A percentile compares a stretch with the other conserved stretches of the same genome.
Evolutionary conservation across 208 protist genomes (phyloP).

Genomic region (Phytomonas sp.): DNA sequence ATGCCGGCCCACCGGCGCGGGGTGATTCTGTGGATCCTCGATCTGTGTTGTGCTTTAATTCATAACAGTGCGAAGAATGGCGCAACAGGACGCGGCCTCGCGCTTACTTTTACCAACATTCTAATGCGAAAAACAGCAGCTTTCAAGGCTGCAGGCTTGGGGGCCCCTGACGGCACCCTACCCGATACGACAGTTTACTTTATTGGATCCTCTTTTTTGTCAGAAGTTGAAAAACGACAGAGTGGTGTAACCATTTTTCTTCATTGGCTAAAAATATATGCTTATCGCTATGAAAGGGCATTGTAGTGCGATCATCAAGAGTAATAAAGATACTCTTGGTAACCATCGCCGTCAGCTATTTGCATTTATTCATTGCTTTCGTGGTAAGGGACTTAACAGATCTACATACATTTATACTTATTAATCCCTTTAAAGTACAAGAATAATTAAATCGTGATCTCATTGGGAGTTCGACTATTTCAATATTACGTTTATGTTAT

Average conservation of each 20-base stretch:
- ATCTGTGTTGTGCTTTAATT: constrained; percentile 63
- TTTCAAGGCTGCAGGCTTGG: constrained; percentile 2
- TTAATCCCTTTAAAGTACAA: not conserved
- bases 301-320: not conserved
- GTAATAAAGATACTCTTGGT: not conserved
- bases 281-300: not conserved
- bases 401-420: not conserved
- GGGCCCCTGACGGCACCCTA: not conserved
- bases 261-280: constrained; percentile 59
- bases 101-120: constrained; percentile 68
- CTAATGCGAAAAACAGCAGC: constrained; percentile 29
- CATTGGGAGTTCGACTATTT: not conserved
- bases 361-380: not conserved
- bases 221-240: constrained; percentile 30
- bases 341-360: not conserved
- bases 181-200: not conserved
- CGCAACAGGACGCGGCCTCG: constrained; percentile 45
- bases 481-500: not conserved
- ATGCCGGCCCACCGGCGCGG: constrained; percentile 57
- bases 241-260: constrained; percentile 52
- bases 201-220: constrained; percentile 19
- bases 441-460: not conserved
- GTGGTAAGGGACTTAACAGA: not conserved
- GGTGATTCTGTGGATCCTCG: constrained; percentile 61
- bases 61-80: constrained; percentile 54